phyloP scores from a whole-genome alignment of 768 basidiomycete species.

The Lactarius trivialis region DNA sequence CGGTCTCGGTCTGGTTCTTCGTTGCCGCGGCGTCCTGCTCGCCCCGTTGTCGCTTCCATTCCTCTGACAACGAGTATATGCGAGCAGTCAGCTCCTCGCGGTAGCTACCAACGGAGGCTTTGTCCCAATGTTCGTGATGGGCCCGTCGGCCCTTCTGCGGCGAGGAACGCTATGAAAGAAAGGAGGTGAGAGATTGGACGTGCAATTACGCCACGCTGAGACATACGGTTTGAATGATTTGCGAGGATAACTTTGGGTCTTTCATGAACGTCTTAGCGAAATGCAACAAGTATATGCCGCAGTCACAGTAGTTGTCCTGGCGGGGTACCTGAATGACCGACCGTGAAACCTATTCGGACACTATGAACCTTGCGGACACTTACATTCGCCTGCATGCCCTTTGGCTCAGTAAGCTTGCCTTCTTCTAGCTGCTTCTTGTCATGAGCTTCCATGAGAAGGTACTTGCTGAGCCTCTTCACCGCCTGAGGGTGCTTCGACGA shows the following conservation, averaged over 20 bases:
- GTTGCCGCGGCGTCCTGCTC: slow-evolving; percentile 5
- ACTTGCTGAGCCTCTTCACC: slow-evolving; percentile 50
- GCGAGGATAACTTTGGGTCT: slow-evolving; percentile 46
- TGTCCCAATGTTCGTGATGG: slow-evolving; percentile 21
- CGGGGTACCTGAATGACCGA: slow-evolving; percentile 57
- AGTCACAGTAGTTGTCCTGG: slow-evolving; percentile 88
- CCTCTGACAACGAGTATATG: slow-evolving; percentile 15
- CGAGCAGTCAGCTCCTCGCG: slow-evolving; percentile 16
- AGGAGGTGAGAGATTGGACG: neutral
- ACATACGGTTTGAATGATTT: slow-evolving; percentile 40
- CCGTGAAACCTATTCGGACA: neutral
- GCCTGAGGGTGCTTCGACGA: slow-evolving; percentile 65
- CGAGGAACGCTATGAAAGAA: slow-evolving; percentile 2
- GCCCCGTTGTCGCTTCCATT: slow-evolving; percentile 20
- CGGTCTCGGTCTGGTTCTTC: slow-evolving; percentile 12
- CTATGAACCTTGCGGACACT: slow-evolving; percentile 18
- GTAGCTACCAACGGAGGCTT: slow-evolving; percentile 1
- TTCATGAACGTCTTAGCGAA: slow-evolving; percentile 73
- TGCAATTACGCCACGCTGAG: no score
- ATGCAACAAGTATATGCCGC: slow-evolving; percentile 88
- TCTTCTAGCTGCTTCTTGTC: slow-evolving; percentile 43
- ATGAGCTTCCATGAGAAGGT: slow-evolving; percentile 70
- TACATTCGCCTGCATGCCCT: slow-evolving; percentile 49
- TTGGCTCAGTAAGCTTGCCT: slow-evolving; percentile 35
- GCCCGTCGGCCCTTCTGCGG: slow-evolving; percentile 5